Conservation (phyloP, 2,329 filamentous ascomycete species). For the Xylariomycetidae sp. region DNA sequence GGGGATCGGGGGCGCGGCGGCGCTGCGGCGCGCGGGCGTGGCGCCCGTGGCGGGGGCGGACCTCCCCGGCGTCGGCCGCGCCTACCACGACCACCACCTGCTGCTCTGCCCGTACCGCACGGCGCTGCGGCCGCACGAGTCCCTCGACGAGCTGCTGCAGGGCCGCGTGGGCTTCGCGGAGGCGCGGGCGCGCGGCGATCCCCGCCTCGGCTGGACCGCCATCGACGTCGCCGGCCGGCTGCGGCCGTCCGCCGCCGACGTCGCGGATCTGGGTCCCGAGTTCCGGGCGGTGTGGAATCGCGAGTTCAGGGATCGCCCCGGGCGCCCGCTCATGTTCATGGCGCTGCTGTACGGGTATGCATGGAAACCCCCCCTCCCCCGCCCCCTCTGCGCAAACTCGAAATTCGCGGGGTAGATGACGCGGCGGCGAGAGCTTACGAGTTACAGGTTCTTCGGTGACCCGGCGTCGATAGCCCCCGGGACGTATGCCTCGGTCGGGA, state of each 20-base stretch:
- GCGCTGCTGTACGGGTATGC: conserved; percentile 2
- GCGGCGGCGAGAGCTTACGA: neutral
- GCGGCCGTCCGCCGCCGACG: conserved; percentile 6
- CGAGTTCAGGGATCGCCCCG: conserved; percentile 12
- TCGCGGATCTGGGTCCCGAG: conserved; percentile 13
- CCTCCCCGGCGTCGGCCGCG: conserved; percentile 38
- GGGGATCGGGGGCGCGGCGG: conserved; percentile 38
- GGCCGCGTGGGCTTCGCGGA: neutral
- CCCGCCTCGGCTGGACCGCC: neutral
- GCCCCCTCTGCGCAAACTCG: no score
- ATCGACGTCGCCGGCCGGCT: neutral
- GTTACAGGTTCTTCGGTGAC: conserved; percentile 2
- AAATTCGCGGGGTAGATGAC: no score
- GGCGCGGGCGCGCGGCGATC: neutral
- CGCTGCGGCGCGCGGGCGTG: conserved; percentile 33
- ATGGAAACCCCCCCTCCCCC: no score
- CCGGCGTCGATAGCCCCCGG: neutral
- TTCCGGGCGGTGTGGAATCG: conserved; percentile 15
- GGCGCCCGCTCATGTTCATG: conserved; percentile 13
- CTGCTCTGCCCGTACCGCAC: conserved; percentile 39
- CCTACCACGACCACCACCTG: conserved; percentile 45
- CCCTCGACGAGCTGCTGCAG: neutral
- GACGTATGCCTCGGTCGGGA: conserved; percentile 44
- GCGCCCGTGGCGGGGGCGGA: conserved; percentile 32
- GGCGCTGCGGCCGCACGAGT: conserved; percentile 2